phyloP scores from a whole-genome alignment of 176 grass and related monocot species.

The Phyllostachys edulis region DNA sequence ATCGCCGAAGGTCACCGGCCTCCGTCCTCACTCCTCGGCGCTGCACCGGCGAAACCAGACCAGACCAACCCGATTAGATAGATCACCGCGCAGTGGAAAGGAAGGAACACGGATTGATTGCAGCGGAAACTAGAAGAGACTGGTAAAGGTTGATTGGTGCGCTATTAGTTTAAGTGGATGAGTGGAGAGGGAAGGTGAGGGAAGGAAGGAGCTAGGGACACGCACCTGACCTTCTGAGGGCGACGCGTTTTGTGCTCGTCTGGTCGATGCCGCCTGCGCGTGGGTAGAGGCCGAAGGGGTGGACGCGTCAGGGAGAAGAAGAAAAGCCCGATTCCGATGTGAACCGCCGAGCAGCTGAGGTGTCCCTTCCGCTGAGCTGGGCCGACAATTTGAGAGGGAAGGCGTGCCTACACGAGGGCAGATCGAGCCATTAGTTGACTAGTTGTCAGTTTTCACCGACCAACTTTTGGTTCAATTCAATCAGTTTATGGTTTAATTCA shows the following conservation, averaged over 20 bases:
- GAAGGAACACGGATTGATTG: not conserved
- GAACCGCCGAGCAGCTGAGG: slow-evolving; percentile 15
- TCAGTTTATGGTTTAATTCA: too few relatives aligned
- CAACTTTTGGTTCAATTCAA: not conserved
- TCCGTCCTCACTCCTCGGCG: not conserved
- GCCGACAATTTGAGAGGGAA: not conserved
- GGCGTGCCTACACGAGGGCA: not conserved
- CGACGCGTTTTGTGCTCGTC: slow-evolving; percentile 25
- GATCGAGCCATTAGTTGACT: not conserved
- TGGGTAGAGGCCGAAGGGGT: slow-evolving; percentile 6
- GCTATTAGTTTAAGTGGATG: not conserved
- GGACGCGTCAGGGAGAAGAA: too few relatives aligned
- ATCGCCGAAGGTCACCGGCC: not conserved
- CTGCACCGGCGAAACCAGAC: not conserved
- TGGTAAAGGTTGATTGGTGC: slow-evolving; percentile 1
- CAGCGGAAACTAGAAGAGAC: not conserved
- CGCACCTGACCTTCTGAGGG: slow-evolving; percentile 32
- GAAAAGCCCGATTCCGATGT: not conserved
- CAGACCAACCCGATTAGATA: not conserved
- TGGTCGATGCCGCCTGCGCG: slow-evolving; percentile 16
- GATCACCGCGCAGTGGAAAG: not conserved
- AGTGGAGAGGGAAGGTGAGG: not conserved
- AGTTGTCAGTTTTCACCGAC: not conserved
- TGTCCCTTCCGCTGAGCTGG: not conserved
- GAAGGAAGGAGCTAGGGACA: slow-evolving; percentile 19